Evolutionary conservation across 129 eudicot genomes (phyloP).

Genomic region (Apium graveolens): DNA sequence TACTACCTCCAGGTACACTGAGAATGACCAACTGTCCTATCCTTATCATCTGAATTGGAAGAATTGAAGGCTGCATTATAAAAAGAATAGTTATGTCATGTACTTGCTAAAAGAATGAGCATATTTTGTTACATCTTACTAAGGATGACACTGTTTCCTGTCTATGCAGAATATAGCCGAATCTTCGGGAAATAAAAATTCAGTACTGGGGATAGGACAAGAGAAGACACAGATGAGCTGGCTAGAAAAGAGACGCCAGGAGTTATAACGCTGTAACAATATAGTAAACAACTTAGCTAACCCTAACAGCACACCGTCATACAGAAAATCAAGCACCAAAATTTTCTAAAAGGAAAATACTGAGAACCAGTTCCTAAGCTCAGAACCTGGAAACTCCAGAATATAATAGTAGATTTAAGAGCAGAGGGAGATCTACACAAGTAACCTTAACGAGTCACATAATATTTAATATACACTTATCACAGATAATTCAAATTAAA

Average conservation of each 20-base stretch:
- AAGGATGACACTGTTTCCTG: neutral
- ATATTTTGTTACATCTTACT: neutral
- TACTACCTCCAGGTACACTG: conserved; percentile 94
- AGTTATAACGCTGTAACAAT: neutral
- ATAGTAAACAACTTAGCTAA: neutral
- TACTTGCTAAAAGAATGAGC: neutral
- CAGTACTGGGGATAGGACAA: neutral
- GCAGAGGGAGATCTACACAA: neutral
- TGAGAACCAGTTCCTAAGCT: neutral
- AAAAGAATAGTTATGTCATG: neutral
- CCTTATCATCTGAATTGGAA: conserved; percentile 86
- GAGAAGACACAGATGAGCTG: neutral
- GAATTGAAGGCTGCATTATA: conserved; percentile 76
- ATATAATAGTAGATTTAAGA: neutral
- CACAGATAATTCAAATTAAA: neutral
- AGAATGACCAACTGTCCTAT: conserved; percentile 91
- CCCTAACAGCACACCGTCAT: no score
- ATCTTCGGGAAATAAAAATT: neutral
- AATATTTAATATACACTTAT: neutral
- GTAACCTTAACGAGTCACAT: neutral
- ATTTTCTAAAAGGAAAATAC: neutral
- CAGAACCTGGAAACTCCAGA: neutral
- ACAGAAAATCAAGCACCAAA: neutral
- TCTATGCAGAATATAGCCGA: conserved; percentile 6
- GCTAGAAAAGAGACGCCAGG: neutral